These are phyloP conservation scores for Macadamia tetraphylla DNA, from an alignment of 164 flowering plant genomes.

Conservation along the genomic window DNA sequence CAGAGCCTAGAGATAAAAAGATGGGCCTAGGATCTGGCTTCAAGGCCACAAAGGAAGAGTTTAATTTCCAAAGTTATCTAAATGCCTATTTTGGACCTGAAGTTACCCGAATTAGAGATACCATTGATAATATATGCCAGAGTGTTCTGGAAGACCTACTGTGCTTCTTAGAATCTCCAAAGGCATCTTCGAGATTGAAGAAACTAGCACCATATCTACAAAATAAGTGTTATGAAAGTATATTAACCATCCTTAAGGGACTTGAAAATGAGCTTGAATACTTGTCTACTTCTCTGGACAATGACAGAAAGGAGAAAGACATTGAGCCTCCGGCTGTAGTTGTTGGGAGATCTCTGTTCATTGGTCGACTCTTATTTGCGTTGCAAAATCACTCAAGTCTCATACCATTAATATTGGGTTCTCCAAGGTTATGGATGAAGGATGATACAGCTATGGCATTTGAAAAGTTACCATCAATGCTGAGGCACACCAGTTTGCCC, in stretches of 20 bases:
- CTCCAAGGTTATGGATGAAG: conserved; percentile 78
- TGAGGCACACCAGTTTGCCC: conserved; percentile 41
- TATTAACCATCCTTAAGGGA: conserved; percentile 52
- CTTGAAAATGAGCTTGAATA: conserved; percentile 60
- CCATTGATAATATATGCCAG: conserved; percentile 68
- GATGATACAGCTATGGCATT: conserved; percentile 28
- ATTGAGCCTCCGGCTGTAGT: conserved; percentile 40
- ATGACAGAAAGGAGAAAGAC: conserved; percentile 17
- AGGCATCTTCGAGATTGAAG: conserved; percentile 61
- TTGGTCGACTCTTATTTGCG: conserved; percentile 88
- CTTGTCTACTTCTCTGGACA: conserved; percentile 38
- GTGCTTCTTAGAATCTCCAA: conserved; percentile 76
- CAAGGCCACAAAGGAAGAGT: conserved; percentile 48
- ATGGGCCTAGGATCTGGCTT: conserved; percentile 22
- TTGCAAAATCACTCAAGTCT: conserved; percentile 74
- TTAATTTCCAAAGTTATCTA: conserved; percentile 59
- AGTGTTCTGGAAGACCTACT: conserved; percentile 69
- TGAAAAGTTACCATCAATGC: conserved; percentile 32
- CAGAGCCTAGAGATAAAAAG: conserved; percentile 52
- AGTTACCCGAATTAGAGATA: conserved; percentile 73
- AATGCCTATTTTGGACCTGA: conserved; percentile 82
- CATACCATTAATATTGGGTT: conserved; percentile 79
- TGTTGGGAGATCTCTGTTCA: conserved; percentile 79
- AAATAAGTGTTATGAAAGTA: conserved; percentile 63
- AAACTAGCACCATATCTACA: conserved; percentile 77